These are phyloP conservation scores for Capsicum baccatum DNA, from an alignment of 257 asterid genomes.

Conservation along the genomic window DNA sequence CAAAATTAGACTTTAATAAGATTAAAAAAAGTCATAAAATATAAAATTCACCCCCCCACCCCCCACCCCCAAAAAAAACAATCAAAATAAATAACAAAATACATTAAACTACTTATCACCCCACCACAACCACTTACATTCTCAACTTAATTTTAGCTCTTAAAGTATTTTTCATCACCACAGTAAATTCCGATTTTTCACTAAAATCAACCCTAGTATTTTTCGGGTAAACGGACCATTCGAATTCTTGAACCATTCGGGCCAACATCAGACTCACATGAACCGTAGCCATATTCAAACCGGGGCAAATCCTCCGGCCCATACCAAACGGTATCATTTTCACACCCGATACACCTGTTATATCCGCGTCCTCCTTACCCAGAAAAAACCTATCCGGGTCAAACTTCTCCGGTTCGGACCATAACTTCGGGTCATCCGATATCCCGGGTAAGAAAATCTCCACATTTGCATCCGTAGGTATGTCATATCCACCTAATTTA, in stretches of 20 bases:
- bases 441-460: constrained; percentile 73
- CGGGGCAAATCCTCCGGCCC: constrained; percentile 83
- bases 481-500: constrained; percentile 75
- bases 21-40: background rate
- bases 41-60: background rate
- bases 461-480: constrained; percentile 66
- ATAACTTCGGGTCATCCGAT: constrained; percentile 64
- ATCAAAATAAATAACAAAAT: background rate
- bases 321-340: constrained; percentile 74
- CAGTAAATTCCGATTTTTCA: constrained; percentile 64
- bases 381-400: constrained; percentile 68
- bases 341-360: constrained; percentile 57
- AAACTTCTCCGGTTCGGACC: constrained; percentile 68
- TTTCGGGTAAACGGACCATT: constrained; percentile 59
- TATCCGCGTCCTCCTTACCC: constrained; percentile 70
- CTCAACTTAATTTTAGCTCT: constrained; percentile 67
- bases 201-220: constrained; percentile 57
- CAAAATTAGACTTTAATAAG: background rate
- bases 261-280: constrained; percentile 67
- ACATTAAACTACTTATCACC: background rate
- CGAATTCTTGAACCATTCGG: constrained; percentile 74
- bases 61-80: background rate
- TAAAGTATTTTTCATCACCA: constrained; percentile 63
- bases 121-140: constrained; percentile 25
- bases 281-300: constrained; percentile 67